Evolutionary conservation across 371 early-diverging fungal genomes (phyloP).

Genomic region (Dentiscutata heterogama): DNA sequence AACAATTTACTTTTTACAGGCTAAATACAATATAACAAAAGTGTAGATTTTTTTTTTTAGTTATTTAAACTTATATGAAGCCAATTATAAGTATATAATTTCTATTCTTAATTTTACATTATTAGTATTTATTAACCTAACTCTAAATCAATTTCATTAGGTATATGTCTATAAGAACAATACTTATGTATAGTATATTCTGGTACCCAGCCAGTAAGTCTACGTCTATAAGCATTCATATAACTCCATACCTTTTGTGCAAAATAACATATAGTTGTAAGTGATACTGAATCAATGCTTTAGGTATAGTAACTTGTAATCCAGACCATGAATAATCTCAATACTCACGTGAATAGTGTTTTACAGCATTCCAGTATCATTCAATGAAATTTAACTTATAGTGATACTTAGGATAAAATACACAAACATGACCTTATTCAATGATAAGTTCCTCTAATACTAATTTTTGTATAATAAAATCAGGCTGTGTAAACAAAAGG

Average conservation of each 20-base stretch:
- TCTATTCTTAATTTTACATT: too few species aligned
- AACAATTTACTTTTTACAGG: too few species aligned
- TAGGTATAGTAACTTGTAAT: background rate
- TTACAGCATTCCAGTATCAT: background rate
- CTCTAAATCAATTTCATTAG: slow-evolving; percentile 8
- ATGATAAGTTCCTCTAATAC: slow-evolving; percentile 8
- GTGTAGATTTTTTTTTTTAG: too few species aligned
- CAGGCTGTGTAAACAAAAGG: background rate
- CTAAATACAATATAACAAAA: too few species aligned
- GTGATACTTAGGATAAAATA: slow-evolving; percentile 4
- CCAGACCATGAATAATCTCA: slow-evolving; percentile 13
- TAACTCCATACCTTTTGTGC: slow-evolving; percentile 22
- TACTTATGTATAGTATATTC: slow-evolving; percentile 11
- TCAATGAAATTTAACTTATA: background rate
- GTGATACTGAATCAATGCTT: background rate
- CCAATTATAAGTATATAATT: too few species aligned
- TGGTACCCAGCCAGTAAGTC: background rate
- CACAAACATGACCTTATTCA: background rate
- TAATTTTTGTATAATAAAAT: background rate
- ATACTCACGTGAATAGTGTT: background rate
- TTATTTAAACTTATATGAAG: too few species aligned
- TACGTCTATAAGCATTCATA: slow-evolving; percentile 15
- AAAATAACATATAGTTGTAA: background rate
- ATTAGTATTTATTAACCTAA: slow-evolving; percentile 8
- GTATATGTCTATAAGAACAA: background rate